These are phyloP conservation scores for Thalassiosira hispida DNA, from an alignment of 352 stramenopile species.

Conservation along the genomic window DNA sequence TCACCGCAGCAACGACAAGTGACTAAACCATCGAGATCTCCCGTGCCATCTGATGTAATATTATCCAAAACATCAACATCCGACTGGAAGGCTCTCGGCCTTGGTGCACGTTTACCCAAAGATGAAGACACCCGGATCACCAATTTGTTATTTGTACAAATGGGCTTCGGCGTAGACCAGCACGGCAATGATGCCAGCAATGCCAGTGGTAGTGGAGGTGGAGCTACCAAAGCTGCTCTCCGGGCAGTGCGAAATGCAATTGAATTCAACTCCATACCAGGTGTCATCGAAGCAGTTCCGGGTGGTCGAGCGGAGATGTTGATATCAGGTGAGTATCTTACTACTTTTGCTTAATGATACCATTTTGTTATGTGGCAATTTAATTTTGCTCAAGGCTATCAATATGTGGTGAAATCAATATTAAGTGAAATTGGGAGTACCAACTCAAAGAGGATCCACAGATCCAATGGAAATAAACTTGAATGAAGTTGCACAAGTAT, in stretches of 20 bases:
- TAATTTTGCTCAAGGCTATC: no score
- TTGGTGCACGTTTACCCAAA: conserved; percentile 50
- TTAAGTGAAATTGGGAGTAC: conserved; percentile 64
- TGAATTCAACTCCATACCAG: conserved; percentile 82
- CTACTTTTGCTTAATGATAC: no score
- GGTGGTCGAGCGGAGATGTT: conserved; percentile 69
- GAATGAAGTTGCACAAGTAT: conserved; percentile 57
- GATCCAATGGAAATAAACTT: conserved; percentile 36
- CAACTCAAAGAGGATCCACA: conserved; percentile 4
- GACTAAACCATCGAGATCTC: no score
- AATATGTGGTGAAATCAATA: no score
- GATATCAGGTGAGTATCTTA: conserved; percentile 34
- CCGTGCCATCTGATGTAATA: no score
- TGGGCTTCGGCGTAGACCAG: conserved; percentile 77
- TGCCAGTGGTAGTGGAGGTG: conserved; percentile 5
- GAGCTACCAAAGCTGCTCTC: conserved; percentile 72
- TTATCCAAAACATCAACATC: no score
- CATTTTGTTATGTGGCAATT: no score
- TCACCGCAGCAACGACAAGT: no score
- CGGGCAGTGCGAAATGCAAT: conserved; percentile 79
- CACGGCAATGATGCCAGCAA: conserved; percentile 43
- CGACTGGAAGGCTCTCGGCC: conserved; percentile 68
- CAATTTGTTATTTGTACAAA: conserved; percentile 78
- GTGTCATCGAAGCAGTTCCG: conserved; percentile 66
- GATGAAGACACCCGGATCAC: conserved; percentile 28